phyloP scores from a whole-genome alignment of 2,329 filamentous ascomycete genomes.

The Aureobasidium pullulans region DNA sequence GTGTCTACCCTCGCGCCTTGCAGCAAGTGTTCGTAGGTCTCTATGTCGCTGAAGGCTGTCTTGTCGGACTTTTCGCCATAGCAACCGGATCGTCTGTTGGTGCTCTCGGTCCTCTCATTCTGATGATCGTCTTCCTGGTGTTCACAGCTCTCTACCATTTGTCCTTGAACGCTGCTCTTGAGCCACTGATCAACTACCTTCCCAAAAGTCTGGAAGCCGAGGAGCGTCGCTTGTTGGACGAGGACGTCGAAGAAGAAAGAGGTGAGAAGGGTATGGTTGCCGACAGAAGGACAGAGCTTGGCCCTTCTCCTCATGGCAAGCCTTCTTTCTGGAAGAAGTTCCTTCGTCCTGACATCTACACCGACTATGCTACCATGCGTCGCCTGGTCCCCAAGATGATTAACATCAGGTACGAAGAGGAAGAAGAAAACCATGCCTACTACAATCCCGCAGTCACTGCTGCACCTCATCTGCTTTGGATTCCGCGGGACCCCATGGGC shows the following conservation, averaged over 20 bases:
- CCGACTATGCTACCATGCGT: constrained; percentile 64
- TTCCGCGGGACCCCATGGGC: constrained; percentile 66
- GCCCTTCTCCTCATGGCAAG: constrained; percentile 38
- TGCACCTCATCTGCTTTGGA: constrained; percentile 67
- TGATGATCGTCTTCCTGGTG: constrained; percentile 70
- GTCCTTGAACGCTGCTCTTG: constrained; percentile 63
- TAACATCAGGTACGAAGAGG: constrained; percentile 52
- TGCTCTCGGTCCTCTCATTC: constrained; percentile 57
- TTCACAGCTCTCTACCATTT: constrained; percentile 72
- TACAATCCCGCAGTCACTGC: constrained; percentile 62
- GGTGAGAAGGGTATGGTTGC: constrained; percentile 26
- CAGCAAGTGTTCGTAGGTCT: constrained; percentile 79
- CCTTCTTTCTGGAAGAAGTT: constrained; percentile 53
- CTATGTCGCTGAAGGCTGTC: constrained; percentile 73
- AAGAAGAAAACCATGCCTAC: constrained; percentile 62
- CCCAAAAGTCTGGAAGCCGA: constrained; percentile 43
- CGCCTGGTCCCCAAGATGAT: constrained; percentile 57
- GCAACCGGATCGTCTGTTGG: constrained; percentile 43
- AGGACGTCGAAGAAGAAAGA: constrained; percentile 21
- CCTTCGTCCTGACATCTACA: constrained; percentile 69
- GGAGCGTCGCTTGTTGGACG: constrained; percentile 29
- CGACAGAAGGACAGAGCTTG: constrained; percentile 29
- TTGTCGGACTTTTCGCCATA: constrained; percentile 78
- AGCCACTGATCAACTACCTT: constrained; percentile 69
- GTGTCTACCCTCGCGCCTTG: constrained; percentile 79